phyloP scores from a whole-genome alignment of 305 asterid species.

The Petunia hybrid region DNA sequence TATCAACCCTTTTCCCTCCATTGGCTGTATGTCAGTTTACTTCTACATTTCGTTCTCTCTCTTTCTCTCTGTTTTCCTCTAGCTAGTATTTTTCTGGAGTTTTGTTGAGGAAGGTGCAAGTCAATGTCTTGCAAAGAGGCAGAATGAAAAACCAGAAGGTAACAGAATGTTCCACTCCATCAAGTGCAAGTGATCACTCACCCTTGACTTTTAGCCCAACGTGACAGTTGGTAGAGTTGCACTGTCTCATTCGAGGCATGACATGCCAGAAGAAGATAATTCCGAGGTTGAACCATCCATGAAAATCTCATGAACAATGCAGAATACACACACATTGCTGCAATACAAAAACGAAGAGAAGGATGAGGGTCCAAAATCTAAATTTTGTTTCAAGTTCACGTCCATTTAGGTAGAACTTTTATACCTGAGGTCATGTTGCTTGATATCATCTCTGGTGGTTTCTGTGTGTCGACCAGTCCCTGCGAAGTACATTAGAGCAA shows the following conservation, averaged over 20 bases:
- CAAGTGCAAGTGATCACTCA: slow-evolving; percentile 29
- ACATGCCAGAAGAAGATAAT: slow-evolving; percentile 41
- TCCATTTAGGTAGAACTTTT: not conserved
- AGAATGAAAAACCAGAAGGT: not conserved
- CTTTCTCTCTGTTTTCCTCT: not conserved
- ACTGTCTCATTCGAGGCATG: slow-evolving; percentile 41
- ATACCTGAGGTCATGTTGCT: slow-evolving; percentile 42
- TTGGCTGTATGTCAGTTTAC: not conserved
- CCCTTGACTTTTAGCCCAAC: slow-evolving; percentile 45
- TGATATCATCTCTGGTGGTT: slow-evolving; percentile 44
- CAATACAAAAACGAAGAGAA: not conserved
- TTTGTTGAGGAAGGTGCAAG: not conserved
- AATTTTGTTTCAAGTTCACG: not conserved
- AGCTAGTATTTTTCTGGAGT: not conserved
- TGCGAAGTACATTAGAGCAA: slow-evolving; percentile 7
- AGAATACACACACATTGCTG: slow-evolving; percentile 45
- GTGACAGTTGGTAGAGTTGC: slow-evolving; percentile 40
- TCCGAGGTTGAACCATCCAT: slow-evolving; percentile 45
- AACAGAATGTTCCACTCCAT: not conserved
- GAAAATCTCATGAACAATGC: slow-evolving; percentile 44
- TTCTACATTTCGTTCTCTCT: not conserved
- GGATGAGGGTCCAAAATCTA: not conserved
- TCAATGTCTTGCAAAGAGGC: not conserved
- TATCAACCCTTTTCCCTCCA: slow-evolving; percentile 15
- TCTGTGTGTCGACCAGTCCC: slow-evolving; percentile 42